These are phyloP conservation scores for Blastobotrys persicus DNA, from an alignment of 1,139 yeast species.

Conservation along the genomic window DNA sequence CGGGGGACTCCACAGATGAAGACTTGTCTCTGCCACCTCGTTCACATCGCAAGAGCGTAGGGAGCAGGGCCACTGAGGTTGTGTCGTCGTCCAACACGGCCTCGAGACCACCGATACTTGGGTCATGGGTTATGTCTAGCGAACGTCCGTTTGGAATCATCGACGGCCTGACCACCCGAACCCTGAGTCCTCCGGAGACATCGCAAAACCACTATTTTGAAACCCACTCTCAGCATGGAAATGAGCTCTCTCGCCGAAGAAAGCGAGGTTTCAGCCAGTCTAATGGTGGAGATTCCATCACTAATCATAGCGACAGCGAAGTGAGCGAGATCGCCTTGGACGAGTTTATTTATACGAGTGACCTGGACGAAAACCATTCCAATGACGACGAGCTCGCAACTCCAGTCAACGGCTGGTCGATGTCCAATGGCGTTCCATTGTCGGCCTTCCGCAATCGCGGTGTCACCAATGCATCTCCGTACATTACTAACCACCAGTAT, in stretches of 20 bases:
- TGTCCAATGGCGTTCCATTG: slow-evolving; percentile 53
- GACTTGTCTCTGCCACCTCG: slow-evolving; percentile 73
- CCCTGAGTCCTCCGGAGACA: slow-evolving; percentile 49
- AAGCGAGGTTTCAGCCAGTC: slow-evolving; percentile 19
- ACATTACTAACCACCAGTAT: slow-evolving; percentile 15
- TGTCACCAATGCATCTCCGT: slow-evolving; percentile 24
- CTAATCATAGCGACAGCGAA: slow-evolving; percentile 35
- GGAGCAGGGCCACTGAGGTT: slow-evolving; percentile 83
- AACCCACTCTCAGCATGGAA: neutral
- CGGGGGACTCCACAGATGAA: slow-evolving; percentile 90
- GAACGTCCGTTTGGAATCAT: slow-evolving; percentile 86
- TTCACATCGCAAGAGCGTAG: slow-evolving; percentile 55
- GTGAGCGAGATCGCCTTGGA: slow-evolving; percentile 75
- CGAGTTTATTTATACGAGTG: slow-evolving; percentile 83
- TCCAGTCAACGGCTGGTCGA: slow-evolving; percentile 5
- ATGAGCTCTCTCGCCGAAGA: slow-evolving; percentile 3
- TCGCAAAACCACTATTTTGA: slow-evolving; percentile 9
- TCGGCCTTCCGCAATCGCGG: slow-evolving; percentile 89
- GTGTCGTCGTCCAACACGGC: slow-evolving; percentile 80
- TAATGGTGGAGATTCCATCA: slow-evolving; percentile 10
- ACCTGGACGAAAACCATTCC: slow-evolving; percentile 56
- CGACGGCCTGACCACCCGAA: slow-evolving; percentile 87
- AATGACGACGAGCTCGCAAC: slow-evolving; percentile 31
- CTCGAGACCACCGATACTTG: slow-evolving; percentile 86
- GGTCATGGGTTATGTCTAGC: slow-evolving; percentile 84